A percentile compares a stretch with the other conserved stretches of the same genome.
These are phyloP conservation scores for Saccharomycopsis hybrid DNA, from an alignment of 1,139 yeast genomes.

Conservation along the genomic window DNA sequence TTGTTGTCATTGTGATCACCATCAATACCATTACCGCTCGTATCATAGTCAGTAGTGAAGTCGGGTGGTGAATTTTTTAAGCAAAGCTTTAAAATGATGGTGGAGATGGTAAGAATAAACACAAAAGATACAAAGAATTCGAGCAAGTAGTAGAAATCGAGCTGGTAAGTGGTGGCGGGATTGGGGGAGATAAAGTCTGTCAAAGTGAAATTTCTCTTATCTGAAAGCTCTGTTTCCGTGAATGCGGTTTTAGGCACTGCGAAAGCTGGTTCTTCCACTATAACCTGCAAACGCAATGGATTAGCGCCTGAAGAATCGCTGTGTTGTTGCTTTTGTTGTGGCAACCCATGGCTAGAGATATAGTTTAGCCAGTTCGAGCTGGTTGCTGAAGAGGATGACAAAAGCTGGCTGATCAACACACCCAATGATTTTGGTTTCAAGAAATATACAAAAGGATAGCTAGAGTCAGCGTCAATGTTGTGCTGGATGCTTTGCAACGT, in stretches of 20 bases:
- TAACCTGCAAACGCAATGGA: too few relatives aligned
- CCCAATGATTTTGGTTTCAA: constrained; percentile 28
- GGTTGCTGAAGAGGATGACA: too few relatives aligned
- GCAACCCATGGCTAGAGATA: too few relatives aligned
- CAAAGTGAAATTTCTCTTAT: too few relatives aligned
- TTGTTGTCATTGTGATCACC: too few relatives aligned
- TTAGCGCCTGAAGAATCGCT: too few relatives aligned
- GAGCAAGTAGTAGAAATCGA: constrained; percentile 36
- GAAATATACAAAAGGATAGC: constrained; percentile 18
- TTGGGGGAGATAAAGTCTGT: too few relatives aligned
- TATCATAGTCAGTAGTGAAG: background rate
- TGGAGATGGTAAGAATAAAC: constrained; percentile 36
- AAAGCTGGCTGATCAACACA: constrained; percentile 22
- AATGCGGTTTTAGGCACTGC: constrained; percentile 22
- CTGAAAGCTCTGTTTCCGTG: too few relatives aligned
- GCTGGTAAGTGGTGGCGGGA: constrained; percentile 29
- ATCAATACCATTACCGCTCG: too few relatives aligned
- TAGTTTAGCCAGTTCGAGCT: too few relatives aligned
- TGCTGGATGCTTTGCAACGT: background rate
- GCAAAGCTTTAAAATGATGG: constrained; percentile 30
- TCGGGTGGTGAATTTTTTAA: too few relatives aligned
- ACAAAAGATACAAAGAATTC: constrained; percentile 39
- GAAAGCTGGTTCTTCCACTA: constrained; percentile 27
- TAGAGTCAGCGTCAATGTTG: background rate
- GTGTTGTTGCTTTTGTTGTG: too few relatives aligned